phyloP scores from a whole-genome alignment of 495 filamentous ascomycete species.

The Parathielavia appendiculata region DNA sequence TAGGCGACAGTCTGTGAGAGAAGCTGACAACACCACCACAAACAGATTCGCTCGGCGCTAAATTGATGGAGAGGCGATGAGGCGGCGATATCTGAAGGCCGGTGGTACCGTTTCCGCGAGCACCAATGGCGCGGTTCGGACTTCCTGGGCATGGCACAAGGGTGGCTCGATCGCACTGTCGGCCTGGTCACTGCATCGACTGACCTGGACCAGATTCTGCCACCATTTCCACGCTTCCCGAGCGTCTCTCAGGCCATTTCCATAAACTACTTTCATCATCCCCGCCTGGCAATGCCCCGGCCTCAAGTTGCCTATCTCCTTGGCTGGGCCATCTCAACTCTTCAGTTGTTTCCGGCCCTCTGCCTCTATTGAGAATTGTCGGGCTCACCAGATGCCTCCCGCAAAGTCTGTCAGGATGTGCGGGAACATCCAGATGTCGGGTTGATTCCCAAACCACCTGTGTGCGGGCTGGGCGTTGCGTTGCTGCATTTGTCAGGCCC shows the following conservation, averaged over 20 bases:
- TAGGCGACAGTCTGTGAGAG: no score
- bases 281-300: conserved; percentile 19
- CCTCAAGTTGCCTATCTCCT: conserved; percentile 7
- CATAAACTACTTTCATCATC: conserved; percentile 25
- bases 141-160: conserved; percentile 30
- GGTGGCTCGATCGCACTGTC: conserved; percentile 29
- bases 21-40: neutral
- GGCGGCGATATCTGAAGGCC: conserved; percentile 3
- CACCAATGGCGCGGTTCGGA: conserved; percentile 15
- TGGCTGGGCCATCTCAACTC: neutral
- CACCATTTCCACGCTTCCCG: conserved; percentile 26
- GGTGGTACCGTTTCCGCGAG: conserved; percentile 2
- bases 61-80: neutral
- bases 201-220: conserved; percentile 30
- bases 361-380: neutral
- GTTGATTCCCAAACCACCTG: no score
- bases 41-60: neutral
- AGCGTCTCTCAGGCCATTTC: conserved; percentile 34
- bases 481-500: neutral
- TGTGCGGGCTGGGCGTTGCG: neutral
- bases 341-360: neutral
- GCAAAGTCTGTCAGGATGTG: neutral
- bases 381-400: neutral
- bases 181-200: conserved; percentile 29
- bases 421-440: no score